Evolutionary conservation across 495 filamentous ascomycete species (phyloP).

Genomic region (Penicillium paradoxum): DNA sequence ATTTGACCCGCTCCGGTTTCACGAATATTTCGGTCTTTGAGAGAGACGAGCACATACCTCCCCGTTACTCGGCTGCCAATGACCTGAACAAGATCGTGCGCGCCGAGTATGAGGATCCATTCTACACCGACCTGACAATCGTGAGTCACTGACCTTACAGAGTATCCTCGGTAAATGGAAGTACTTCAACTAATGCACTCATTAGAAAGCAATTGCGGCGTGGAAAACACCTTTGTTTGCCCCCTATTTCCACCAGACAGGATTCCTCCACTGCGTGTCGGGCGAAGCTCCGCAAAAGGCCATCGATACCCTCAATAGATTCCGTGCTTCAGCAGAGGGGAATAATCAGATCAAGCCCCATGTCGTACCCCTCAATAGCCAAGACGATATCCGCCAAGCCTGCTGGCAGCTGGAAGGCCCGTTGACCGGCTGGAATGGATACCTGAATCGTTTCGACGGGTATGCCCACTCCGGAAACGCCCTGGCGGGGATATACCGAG

Average conservation of each 20-base stretch:
- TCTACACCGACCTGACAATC: slow-evolving; percentile 44
- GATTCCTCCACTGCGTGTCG: slow-evolving; percentile 49
- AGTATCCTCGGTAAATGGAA: slow-evolving; percentile 3
- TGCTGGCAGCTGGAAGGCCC: slow-evolving; percentile 44
- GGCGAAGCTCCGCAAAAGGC: slow-evolving; percentile 43
- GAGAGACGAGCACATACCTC: slow-evolving; percentile 23
- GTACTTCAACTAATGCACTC: slow-evolving; percentile 12
- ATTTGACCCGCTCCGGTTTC: slow-evolving; percentile 44
- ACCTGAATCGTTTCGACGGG: slow-evolving; percentile 50
- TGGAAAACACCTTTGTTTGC: slow-evolving; percentile 51
- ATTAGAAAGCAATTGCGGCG: slow-evolving; percentile 43
- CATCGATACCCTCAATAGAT: slow-evolving; percentile 40
- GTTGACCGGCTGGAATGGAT: slow-evolving; percentile 49
- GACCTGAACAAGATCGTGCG: slow-evolving; percentile 53
- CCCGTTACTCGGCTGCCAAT: slow-evolving; percentile 39
- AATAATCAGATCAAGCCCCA: slow-evolving; percentile 32
- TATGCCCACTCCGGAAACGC: slow-evolving; percentile 50
- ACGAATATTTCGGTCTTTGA: slow-evolving; percentile 37
- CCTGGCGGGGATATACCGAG: slow-evolving; percentile 23
- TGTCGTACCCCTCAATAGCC: slow-evolving; percentile 30
- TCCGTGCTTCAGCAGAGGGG: slow-evolving; percentile 36
- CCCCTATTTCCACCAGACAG: slow-evolving; percentile 50
- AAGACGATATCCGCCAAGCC: slow-evolving; percentile 33
- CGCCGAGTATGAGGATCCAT: slow-evolving; percentile 49
- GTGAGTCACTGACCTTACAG: slow-evolving; percentile 22